Conservation (phyloP, 257 asterid species). For the Solanum chiquidenum region DNA sequence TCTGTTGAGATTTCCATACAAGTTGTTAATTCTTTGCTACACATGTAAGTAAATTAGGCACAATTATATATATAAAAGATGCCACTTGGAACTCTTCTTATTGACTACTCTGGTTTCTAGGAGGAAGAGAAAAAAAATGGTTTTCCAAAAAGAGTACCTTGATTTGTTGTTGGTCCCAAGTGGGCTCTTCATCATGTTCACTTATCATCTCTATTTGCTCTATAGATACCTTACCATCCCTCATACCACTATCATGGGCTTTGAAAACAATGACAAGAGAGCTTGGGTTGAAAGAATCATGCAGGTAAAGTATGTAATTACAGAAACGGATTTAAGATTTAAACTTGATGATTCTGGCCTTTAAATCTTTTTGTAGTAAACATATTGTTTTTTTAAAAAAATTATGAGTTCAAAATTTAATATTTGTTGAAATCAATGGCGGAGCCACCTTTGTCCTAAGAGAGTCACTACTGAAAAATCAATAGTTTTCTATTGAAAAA, state of each 20-base stretch:
- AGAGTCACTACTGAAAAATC: neutral
- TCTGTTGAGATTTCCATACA: neutral
- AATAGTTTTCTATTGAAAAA: too few species aligned
- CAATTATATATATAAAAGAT: neutral
- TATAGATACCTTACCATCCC: neutral
- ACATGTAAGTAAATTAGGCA: neutral
- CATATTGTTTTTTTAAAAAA: neutral
- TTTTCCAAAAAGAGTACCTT: neutral
- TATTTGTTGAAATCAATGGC: neutral
- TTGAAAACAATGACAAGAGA: neutral
- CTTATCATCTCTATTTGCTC: constrained; percentile 1
- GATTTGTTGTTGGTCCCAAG: constrained; percentile 7
- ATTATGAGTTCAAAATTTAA: neutral
- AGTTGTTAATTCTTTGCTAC: neutral
- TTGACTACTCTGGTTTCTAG: neutral
- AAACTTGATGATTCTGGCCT: neutral
- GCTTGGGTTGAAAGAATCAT: constrained; percentile 10
- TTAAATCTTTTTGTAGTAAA: neutral
- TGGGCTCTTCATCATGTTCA: neutral
- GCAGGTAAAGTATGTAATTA: neutral
- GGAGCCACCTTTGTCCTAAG: neutral
- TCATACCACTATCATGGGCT: neutral
- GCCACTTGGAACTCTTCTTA: neutral
- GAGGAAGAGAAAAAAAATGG: neutral
- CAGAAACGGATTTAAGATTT: neutral